phyloP scores from a whole-genome alignment of 805 yeast genomes.

The Pichia cabralensis region DNA sequence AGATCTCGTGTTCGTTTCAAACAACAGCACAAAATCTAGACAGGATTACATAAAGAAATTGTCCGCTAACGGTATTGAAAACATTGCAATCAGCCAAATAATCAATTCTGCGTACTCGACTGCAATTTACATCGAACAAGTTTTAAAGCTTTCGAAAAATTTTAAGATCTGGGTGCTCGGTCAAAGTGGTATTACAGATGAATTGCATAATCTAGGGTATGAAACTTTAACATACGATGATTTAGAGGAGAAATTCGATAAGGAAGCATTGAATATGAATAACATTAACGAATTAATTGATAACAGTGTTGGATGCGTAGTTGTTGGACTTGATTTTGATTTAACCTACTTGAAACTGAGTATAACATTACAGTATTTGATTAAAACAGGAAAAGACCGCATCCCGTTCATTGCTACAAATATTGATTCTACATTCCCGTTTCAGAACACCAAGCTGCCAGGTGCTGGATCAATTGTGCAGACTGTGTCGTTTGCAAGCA shows the following conservation, averaged over 20 bases:
- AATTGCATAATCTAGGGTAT: constrained; percentile 67
- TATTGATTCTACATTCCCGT: constrained; percentile 90
- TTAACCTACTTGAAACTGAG: constrained; percentile 79
- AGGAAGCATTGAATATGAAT: constrained; percentile 32
- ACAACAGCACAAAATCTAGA: constrained; percentile 90
- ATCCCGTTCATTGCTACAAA: constrained; percentile 85
- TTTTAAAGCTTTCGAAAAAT: constrained; percentile 60
- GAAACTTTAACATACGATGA: constrained; percentile 55
- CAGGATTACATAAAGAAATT: constrained; percentile 69
- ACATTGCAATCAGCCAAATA: constrained; percentile 48
- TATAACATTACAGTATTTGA: constrained; percentile 69
- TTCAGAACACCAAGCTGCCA: constrained; percentile 74
- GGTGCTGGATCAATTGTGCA: constrained; percentile 94
- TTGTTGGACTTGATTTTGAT: constrained; percentile 74
- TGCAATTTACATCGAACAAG: constrained; percentile 74
- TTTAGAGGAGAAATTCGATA: constrained; percentile 28
- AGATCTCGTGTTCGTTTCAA: constrained; percentile 80
- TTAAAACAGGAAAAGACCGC: constrained; percentile 46
- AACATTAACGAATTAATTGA: constrained; percentile 57
- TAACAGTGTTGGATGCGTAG: constrained; percentile 72
- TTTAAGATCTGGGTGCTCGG: constrained; percentile 87
- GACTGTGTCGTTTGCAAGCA: constrained; percentile 61
- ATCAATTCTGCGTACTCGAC: constrained; percentile 91
- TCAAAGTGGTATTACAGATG: constrained; percentile 76
- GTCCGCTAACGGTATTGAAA: constrained; percentile 42